These are phyloP conservation scores for Talaromyces sp. DNA, from an alignment of 2,329 filamentous ascomycete genomes.

Conservation along the genomic window DNA sequence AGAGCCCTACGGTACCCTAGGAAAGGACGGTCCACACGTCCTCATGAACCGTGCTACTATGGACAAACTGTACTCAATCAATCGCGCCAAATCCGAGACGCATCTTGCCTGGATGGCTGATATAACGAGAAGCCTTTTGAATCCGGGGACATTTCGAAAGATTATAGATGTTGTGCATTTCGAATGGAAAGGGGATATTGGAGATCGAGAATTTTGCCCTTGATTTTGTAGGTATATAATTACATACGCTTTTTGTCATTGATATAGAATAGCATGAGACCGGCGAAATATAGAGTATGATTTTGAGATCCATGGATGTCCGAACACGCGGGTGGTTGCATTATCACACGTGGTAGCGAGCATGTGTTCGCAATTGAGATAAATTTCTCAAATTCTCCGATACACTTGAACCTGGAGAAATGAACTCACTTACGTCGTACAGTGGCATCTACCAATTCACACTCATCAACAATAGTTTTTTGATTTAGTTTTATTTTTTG, in stretches of 20 bases:
- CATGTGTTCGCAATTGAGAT: neutral
- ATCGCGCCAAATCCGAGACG: neutral
- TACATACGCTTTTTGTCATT: too few species aligned
- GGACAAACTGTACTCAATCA: neutral
- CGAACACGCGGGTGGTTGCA: neutral
- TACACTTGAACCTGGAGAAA: too few species aligned
- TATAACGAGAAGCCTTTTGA: neutral
- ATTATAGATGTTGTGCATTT: neutral
- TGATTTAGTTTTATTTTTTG: neutral
- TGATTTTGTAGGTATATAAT: neutral
- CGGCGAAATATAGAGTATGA: too few species aligned
- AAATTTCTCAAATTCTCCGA: neutral
- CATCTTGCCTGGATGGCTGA: neutral
- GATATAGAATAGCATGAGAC: too few species aligned
- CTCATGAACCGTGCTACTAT: neutral
- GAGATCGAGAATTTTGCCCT: neutral
- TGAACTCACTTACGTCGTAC: neutral
- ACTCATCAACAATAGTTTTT: neutral
- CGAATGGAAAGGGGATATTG: neutral
- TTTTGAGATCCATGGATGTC: too few species aligned
- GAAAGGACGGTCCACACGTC: neutral
- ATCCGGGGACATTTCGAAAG: neutral
- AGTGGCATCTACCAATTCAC: neutral
- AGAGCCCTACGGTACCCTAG: neutral
- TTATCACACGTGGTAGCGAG: neutral